These are phyloP conservation scores for Fusarium decemcellulare DNA, from an alignment of 2,329 filamentous ascomycete species.

Conservation along the genomic window DNA sequence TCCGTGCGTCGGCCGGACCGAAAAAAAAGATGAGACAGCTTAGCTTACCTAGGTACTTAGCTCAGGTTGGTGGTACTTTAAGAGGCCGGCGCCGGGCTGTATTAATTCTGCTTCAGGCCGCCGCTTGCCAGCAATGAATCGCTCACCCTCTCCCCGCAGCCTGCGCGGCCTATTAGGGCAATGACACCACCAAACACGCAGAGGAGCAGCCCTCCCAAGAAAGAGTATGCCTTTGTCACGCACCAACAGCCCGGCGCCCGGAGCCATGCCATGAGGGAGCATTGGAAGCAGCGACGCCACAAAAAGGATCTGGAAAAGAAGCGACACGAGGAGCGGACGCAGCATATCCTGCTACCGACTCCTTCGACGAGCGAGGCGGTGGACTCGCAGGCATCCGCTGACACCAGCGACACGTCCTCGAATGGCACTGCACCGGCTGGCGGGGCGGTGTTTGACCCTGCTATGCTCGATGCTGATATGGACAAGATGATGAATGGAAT, in stretches of 20 bases:
- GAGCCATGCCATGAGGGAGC: constrained; percentile 55
- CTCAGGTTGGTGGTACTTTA: no score
- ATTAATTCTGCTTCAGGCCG: not conserved
- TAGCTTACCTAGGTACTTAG: no score
- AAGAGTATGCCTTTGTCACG: not conserved
- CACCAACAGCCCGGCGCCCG: constrained; percentile 8
- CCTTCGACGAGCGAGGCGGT: constrained; percentile 6
- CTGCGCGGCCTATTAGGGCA: not conserved
- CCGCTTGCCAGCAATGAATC: no score
- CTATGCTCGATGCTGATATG: not conserved
- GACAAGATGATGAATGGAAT: not conserved
- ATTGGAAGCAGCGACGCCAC: constrained; percentile 51
- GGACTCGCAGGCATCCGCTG: not conserved
- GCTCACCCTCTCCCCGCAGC: not conserved
- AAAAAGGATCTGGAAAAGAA: constrained; percentile 18
- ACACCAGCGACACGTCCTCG: not conserved
- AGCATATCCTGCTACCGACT: not conserved
- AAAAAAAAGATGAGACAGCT: no score
- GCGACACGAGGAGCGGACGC: constrained; percentile 23
- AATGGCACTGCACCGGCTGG: not conserved
- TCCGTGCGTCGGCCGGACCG: no score
- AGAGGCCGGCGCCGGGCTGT: not conserved
- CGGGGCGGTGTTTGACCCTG: not conserved
- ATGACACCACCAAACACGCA: constrained; percentile 15
- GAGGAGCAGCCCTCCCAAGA: constrained; percentile 2